Base-by-base conservation (phyloP, 2,329 filamentous ascomycete genomes). In the Shiraia sp. region DNA sequence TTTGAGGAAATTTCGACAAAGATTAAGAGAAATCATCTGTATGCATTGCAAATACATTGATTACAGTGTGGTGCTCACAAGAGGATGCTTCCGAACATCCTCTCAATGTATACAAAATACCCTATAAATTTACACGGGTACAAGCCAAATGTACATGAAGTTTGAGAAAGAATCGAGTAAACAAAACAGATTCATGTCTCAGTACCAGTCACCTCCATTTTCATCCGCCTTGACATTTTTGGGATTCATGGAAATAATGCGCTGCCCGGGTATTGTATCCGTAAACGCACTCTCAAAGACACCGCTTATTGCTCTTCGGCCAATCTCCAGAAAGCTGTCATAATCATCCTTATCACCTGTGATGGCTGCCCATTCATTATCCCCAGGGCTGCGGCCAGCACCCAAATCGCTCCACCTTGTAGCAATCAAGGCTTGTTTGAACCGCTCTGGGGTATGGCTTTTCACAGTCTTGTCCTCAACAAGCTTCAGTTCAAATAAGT, bases 351-450 rank as follows among this genome's bases (percentile, higher is more conserved):
- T 59, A 0, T 57, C 51, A 10, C 70, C 49, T 10, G 43, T 78
- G 53, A 79, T 79, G 25, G 77, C 71, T n/a, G 80, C 76, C 9
- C 74, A 75, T 76, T 81, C 83, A 47, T 32, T 36, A 36, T 65
- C 61, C 1, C 82, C 78, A 3, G 67, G 67, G n/a, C 68, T 73
- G 10, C 49, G 47, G 9, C 67, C 67, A 2, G 80, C 78, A 8
- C 81, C 81, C 12, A 85, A 59, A 62, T 85, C 81, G 46, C 75
- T 78, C 81, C 81, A 85, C 13, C 81, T 66, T 6, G 81, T 84
- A 4, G 83, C 77, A 4, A 81, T 73, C 39, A 85, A 74, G 1
- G 78, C 76, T 42, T 84, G 80, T 52, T 79, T 82, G 64, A 85
- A 85, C 3, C 70, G 64, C 9, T 70, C 58, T 55, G 26, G 66